Conservation (phyloP, 2,329 filamentous ascomycete genomes). For the Ploettnerulaceae sp. region DNA sequence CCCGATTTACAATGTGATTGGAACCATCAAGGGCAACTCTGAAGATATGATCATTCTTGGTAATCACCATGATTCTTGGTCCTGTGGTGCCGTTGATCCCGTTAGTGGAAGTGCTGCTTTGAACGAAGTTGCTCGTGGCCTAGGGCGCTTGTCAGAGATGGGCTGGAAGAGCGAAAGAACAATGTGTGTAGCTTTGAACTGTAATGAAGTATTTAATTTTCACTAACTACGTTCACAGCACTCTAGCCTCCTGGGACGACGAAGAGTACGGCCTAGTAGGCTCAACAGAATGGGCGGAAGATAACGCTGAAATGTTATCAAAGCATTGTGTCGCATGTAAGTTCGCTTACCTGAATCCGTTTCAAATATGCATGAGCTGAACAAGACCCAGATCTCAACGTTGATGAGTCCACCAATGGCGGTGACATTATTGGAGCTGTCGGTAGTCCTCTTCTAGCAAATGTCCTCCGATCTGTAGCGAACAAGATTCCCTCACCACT, state of each 20-base stretch:
- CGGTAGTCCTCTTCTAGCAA: no score
- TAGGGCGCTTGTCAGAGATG: constrained; percentile 60
- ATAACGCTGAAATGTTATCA: constrained; percentile 67
- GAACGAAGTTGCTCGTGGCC: constrained; percentile 68
- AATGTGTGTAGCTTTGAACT: no score
- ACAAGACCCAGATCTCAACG: no score
- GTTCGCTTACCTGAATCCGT: constrained; percentile 29
- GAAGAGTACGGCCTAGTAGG: constrained; percentile 75
- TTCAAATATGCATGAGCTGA: no score
- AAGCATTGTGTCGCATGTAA: no score
- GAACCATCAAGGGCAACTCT: constrained; percentile 76
- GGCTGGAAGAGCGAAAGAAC: constrained; percentile 81
- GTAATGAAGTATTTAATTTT: no score
- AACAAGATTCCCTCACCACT: no score
- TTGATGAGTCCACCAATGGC: no score
- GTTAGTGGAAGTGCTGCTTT: constrained; percentile 73
- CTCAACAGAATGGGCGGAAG: constrained; percentile 78
- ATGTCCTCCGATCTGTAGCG: no score
- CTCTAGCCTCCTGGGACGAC: constrained; percentile 69
- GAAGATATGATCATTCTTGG: constrained; percentile 82
- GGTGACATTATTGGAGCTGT: no score
- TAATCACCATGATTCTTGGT: constrained; percentile 84
- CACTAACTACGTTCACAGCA: no score
- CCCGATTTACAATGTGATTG: constrained; percentile 86
- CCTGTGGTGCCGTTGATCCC: constrained; percentile 67